Evolutionary conservation across 495 filamentous ascomycete species (phyloP), one percentile per base, ranked within the genome.

Genomic region (Astrocystis sublimbata): DNA sequence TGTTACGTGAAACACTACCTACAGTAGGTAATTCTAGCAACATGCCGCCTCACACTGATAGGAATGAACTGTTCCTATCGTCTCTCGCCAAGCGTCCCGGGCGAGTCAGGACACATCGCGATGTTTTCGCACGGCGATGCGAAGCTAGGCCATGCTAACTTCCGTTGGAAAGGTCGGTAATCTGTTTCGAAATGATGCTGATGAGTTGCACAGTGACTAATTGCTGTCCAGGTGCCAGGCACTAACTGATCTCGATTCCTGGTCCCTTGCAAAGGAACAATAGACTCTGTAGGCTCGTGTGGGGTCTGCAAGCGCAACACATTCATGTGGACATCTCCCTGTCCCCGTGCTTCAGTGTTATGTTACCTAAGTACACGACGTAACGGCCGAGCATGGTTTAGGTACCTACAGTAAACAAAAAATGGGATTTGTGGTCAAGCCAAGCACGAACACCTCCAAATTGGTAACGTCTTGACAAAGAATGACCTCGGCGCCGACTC

Each of bases 21-120:
- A n/a, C n/a, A n/a, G 45, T n/a, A 38, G 36, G 36, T 38, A 38
- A 13, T n/a, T 47, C 24, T n/a, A n/a, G n/a, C n/a, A n/a, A n/a
- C n/a, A n/a, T n/a, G n/a, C n/a, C n/a, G n/a, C n/a, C n/a, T n/a
- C n/a, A n/a, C n/a, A n/a, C n/a, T n/a, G n/a, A n/a, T n/a, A 13
- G 2, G 21, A 40, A 28, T 53, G 19, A 26, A 12, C 8, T 7
- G 40, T 10, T 30, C 7, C 23, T 28, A 56, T 15, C 42, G 19
- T 45, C 54, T n/a, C 54, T 33, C 26, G 54, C 54, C 40, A 57
- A 57, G 54, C 2, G 28, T 17, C 33, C 51, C 15, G 31, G 24
- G 23, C 3, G 31, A 15, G 9, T 53, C 1, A 13, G 26, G 31
- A n/a, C 31, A 41, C 30, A 56, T 41, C 30, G 21, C 8, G 2